Base-by-base conservation (phyloP, 305 asterid genomes). In the Monarda citriodora region DNA sequence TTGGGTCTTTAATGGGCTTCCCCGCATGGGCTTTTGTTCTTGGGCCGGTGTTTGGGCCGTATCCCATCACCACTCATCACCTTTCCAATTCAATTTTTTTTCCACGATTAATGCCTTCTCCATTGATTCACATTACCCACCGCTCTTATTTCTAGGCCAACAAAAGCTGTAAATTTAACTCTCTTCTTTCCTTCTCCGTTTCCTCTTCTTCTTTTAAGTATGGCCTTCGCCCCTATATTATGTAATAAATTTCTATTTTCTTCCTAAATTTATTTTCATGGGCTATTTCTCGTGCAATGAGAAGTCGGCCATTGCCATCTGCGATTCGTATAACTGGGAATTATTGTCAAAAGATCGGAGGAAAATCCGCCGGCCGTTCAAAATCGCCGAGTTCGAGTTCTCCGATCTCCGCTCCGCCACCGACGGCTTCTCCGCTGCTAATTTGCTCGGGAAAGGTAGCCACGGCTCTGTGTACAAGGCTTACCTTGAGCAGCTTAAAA, bases 391-490 rank as follows among this genome's bases (percentile, higher is more conserved):
- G 49, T 88, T 82, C 31, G 59, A 78, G 26, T 82, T 72, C 75
- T 61, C 95, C 16, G 84, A 85, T 61, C 94, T 89, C 34, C 72
- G 63, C 36, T 15, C 78, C 20, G 84, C 94, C 77, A 89, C 96
- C 41, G 55, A 74, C 60, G 86, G 75, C 20, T 89, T 89, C 84
- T 82, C 91, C 22, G 44, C 74, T 12, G 64, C 68, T 18, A 83
- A 88, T 31, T 77, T 91, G 36, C 86, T 91, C 2, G 98, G 98
- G 11, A 88, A 86, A 59, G 96, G 96, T 45, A 88, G 95, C 68
- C 83, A 88, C 47, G 97, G 96, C 12, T 74, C 79, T 15, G 95
- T 91, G 5, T 91, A 85, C 79, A 82, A 65, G 71, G 91, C 93
- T n/a, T 53, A 71, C 36, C 72, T 81, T 71, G 34, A 18, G 56